phyloP scores from a whole-genome alignment of 305 asterid genomes.

The Fraxinus platypoda region DNA sequence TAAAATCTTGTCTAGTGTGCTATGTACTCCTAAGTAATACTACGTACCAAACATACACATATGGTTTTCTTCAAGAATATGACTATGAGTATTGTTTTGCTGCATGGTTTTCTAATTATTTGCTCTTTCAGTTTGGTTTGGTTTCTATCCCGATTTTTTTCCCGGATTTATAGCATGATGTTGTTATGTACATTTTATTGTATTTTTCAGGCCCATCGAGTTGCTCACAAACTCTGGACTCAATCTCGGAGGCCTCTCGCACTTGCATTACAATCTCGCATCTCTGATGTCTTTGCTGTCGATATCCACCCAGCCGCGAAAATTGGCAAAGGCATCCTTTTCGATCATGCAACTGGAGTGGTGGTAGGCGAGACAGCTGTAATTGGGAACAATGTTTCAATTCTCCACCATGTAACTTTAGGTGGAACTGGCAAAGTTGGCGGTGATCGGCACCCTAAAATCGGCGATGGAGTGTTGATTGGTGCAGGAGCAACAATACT shows the following conservation, averaged over 20 bases:
- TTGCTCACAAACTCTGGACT: conserved; percentile 75
- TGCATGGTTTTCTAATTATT: not conserved
- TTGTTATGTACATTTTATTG: not conserved
- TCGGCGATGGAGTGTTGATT: conserved; percentile 70
- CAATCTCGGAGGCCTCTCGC: conserved; percentile 67
- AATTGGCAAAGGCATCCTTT: conserved; percentile 72
- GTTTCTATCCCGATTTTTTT: not conserved
- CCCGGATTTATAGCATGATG: not conserved
- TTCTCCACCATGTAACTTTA: conserved; percentile 71
- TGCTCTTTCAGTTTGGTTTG: too few species aligned
- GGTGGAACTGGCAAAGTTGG: conserved; percentile 70
- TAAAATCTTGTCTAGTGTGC: not conserved
- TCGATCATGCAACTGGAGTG: conserved; percentile 77
- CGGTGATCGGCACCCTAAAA: conserved; percentile 74
- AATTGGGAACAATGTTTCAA: conserved; percentile 73
- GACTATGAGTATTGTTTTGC: not conserved
- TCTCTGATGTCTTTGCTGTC: conserved; percentile 72
- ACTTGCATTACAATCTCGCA: conserved; percentile 71
- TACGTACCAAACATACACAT: not conserved
- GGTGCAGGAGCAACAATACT: conserved; percentile 74
- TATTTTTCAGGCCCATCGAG: conserved; percentile 56
- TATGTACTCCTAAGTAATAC: not conserved
- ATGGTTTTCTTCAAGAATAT: not conserved
- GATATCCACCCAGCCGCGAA: conserved; percentile 81
- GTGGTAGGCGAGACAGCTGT: conserved; percentile 80